Conservation (phyloP, 768 basidiomycete species). For the Lactifluus volemus region DNA sequence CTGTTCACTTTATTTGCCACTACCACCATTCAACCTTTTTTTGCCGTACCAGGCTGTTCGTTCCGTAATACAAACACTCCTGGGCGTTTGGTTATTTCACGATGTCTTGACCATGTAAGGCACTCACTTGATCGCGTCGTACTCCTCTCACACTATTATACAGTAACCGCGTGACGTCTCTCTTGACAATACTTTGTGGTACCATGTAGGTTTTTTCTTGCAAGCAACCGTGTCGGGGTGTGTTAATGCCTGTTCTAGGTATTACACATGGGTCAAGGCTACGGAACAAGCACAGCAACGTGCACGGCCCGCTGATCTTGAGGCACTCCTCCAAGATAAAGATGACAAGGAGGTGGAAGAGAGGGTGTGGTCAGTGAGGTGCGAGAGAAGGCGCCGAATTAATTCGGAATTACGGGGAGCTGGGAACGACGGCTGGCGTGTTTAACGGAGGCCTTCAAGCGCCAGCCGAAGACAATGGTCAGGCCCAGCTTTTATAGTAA, state of each 20-base stretch:
- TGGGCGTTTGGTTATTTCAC: constrained; percentile 69
- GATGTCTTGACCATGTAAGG: constrained; percentile 68
- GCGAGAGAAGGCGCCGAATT: constrained; percentile 19
- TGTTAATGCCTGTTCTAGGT: constrained; percentile 28
- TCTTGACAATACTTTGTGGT: constrained; percentile 57
- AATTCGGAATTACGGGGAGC: not conserved
- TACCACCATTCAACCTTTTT: not conserved
- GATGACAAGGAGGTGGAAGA: constrained; percentile 20
- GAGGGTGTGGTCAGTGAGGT: constrained; percentile 22
- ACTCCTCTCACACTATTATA: not conserved
- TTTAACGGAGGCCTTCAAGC: not conserved
- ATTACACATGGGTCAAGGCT: constrained; percentile 51
- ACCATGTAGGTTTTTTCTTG: constrained; percentile 43
- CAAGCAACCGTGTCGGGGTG: not conserved
- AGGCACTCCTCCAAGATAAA: constrained; percentile 26
- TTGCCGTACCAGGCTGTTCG: constrained; percentile 49
- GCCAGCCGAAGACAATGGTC: not conserved
- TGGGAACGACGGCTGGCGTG: not conserved
- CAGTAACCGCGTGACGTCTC: constrained; percentile 18
- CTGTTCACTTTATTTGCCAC: not conserved
- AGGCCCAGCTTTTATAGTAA: not conserved
- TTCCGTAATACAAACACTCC: constrained; percentile 74
- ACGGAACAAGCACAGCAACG: constrained; percentile 25
- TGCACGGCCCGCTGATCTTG: constrained; percentile 32
- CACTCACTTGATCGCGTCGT: not conserved